phyloP scores from a whole-genome alignment of 768 basidiomycete genomes.

The Cantharellus anzutake region DNA sequence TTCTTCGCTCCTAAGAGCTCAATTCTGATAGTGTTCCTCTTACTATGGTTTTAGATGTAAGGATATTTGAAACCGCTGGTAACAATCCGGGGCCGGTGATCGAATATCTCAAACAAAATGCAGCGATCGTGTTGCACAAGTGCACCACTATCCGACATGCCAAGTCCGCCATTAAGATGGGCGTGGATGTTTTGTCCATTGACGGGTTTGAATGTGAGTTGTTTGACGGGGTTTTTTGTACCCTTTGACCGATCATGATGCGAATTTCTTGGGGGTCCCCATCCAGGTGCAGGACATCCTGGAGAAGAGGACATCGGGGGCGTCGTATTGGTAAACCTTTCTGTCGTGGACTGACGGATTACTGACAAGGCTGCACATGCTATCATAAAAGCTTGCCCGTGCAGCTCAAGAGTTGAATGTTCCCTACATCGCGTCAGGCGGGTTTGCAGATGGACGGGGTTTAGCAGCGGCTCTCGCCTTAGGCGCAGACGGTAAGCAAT shows the following conservation, averaged over 20 bases:
- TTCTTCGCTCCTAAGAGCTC: neutral
- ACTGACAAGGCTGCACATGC: neutral
- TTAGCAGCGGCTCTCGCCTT: constrained; percentile 64
- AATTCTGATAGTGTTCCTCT: neutral
- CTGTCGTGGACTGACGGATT: neutral
- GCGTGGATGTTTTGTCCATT: constrained; percentile 76
- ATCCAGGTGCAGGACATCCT: constrained; percentile 76
- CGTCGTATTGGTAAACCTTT: constrained; percentile 46
- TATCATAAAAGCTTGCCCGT: constrained; percentile 46
- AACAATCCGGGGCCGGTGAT: constrained; percentile 70
- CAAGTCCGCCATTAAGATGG: constrained; percentile 53
- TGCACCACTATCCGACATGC: constrained; percentile 78
- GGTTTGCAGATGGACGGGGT: constrained; percentile 73
- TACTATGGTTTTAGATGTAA: constrained; percentile 24
- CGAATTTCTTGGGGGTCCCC: too few species aligned
- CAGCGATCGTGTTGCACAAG: constrained; percentile 73
- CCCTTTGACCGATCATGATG: neutral
- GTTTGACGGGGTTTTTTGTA: neutral
- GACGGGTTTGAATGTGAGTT: constrained; percentile 76
- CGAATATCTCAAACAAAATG: constrained; percentile 55
- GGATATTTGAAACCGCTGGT: constrained; percentile 83
- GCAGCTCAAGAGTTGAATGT: constrained; percentile 67
- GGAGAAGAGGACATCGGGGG: constrained; percentile 90
- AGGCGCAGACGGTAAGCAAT: constrained; percentile 47
- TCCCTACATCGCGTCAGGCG: constrained; percentile 83